Conservation (phyloP, 208 protist genomes). For the Endotrypanum monterogeii region DNA sequence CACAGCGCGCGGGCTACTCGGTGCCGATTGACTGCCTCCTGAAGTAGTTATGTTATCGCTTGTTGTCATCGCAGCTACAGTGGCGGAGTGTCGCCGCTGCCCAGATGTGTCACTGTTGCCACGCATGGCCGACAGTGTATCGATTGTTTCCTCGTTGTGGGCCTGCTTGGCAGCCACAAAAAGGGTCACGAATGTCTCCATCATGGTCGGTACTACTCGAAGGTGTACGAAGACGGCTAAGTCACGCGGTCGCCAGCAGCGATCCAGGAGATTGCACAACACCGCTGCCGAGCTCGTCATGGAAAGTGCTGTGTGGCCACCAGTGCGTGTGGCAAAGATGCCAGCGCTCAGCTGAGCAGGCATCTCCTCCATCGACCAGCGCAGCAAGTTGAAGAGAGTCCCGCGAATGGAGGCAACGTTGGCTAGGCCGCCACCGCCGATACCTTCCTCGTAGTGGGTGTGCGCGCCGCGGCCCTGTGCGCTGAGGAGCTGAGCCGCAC, state of each 20-base stretch:
- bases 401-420: slow-evolving; percentile 16
- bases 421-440: slow-evolving; percentile 18
- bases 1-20: not conserved
- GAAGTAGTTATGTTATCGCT: not conserved
- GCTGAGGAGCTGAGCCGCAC: slow-evolving; percentile 37
- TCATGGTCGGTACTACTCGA: slow-evolving; percentile 44
- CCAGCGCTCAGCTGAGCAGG: not conserved
- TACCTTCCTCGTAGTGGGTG: slow-evolving; percentile 35
- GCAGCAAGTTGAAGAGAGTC: slow-evolving; percentile 23
- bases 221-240: slow-evolving; percentile 57
- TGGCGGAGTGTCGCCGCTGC: not conserved
- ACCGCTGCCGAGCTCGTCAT: slow-evolving; percentile 31
- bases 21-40: not conserved
- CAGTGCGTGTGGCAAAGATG: no score
- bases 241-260: slow-evolving; percentile 64
- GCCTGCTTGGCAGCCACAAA: slow-evolving; percentile 26
- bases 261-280: slow-evolving; percentile 62
- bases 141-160: not conserved
- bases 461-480: slow-evolving; percentile 24
- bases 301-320: slow-evolving; percentile 1
- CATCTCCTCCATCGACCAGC: slow-evolving; percentile 16
- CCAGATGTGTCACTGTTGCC: not conserved
- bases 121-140: not conserved
- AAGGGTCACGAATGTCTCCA: slow-evolving; percentile 57
- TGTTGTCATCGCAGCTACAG: not conserved